A percentile compares a stretch with the other conserved stretches of the same genome.
These are phyloP conservation scores for Gloeopeniophorella convolvens DNA, from an alignment of 768 basidiomycete genomes.

Conservation along the genomic window DNA sequence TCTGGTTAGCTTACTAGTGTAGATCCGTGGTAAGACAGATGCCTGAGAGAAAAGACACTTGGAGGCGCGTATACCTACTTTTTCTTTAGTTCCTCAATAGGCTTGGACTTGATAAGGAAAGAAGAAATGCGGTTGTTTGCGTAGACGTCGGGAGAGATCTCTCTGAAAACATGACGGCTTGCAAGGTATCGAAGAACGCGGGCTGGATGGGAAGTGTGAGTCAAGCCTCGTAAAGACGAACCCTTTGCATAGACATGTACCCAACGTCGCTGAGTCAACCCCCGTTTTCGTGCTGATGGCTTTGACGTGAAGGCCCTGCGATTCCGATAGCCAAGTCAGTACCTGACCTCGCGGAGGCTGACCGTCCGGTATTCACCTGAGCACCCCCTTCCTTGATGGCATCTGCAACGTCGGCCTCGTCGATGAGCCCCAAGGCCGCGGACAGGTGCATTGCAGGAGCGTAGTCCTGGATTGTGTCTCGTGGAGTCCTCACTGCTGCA, in stretches of 20 bases:
- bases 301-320: slow-evolving; percentile 7
- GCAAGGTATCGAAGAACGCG: slow-evolving; percentile 37
- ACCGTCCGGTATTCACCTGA: neutral
- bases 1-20: slow-evolving; percentile 1
- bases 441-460: neutral
- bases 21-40: too few species aligned
- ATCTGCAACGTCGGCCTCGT: too few species aligned
- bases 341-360: neutral
- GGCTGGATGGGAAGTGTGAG: slow-evolving; percentile 19
- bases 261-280: neutral
- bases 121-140: slow-evolving; percentile 36
- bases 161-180: slow-evolving; percentile 36
- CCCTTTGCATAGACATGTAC: neutral
- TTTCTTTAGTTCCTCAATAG: too few species aligned
- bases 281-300: neutral
- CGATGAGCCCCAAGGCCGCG: too few species aligned
- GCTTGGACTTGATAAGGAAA: too few species aligned
- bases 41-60: too few species aligned
- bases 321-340: neutral
- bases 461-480: neutral
- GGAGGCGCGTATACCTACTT: neutral
- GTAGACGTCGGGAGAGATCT: slow-evolving; percentile 33
- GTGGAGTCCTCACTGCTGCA: neutral
- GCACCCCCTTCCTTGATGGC: neutral
- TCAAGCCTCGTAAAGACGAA: neutral